Evolutionary conservation across 2,329 filamentous ascomycete species (phyloP).

Genomic region (Nemania sp.): DNA sequence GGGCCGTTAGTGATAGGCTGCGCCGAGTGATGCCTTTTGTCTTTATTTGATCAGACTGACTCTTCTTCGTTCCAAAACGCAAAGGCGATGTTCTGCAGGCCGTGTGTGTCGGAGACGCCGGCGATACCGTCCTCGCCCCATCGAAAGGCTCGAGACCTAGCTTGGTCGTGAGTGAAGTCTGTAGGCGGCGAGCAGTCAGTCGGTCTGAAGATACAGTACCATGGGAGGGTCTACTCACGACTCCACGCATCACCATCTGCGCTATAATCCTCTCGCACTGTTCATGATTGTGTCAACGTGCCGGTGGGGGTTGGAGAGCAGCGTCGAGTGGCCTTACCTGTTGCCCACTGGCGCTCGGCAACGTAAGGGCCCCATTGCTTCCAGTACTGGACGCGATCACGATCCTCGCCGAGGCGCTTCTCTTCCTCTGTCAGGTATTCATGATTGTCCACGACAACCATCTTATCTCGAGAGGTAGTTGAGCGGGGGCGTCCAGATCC

Average conservation of each 20-base stretch:
- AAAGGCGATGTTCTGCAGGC: constrained; percentile 89
- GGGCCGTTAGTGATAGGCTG: constrained; percentile 45
- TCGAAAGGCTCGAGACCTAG: constrained; percentile 83
- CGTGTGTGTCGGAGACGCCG: constrained; percentile 89
- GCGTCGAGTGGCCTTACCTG: constrained; percentile 60
- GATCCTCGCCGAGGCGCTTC: constrained; percentile 84
- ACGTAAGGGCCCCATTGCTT: constrained; percentile 98
- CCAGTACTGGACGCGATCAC: constrained; percentile 86
- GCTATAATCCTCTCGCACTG: constrained; percentile 89
- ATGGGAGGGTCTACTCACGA: constrained; percentile 61
- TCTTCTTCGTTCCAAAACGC: constrained; percentile 98
- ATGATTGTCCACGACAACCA: constrained; percentile 90
- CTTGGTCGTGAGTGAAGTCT: constrained; percentile 95
- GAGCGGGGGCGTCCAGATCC: too few relatives aligned
- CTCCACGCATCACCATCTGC: constrained; percentile 94
- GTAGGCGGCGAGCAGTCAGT: constrained; percentile 35
- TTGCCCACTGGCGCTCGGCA: constrained; percentile 93
- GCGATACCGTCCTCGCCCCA: constrained; percentile 98
- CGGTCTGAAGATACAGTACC: neutral
- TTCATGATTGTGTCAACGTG: constrained; percentile 22
- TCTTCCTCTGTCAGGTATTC: constrained; percentile 90
- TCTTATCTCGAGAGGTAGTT: constrained; percentile 45
- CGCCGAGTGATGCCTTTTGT: neutral
- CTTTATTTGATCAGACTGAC: constrained; percentile 50
- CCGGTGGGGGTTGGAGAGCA: constrained; percentile 13